These are phyloP conservation scores for Solanum phureja DNA, from an alignment of 257 asterid species.

Conservation along the genomic window DNA sequence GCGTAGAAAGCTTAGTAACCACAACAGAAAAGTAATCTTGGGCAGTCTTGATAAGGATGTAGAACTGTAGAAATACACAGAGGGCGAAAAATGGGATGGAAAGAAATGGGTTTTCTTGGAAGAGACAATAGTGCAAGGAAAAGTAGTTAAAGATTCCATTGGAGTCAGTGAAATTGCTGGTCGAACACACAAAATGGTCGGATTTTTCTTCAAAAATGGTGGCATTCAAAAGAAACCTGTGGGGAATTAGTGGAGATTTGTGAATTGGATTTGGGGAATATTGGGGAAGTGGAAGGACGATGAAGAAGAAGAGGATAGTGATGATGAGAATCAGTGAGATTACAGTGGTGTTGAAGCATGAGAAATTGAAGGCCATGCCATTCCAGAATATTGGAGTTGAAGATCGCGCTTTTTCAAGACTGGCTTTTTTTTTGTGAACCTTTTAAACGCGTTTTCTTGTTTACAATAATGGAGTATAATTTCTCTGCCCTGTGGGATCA, in stretches of 20 bases:
- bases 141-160: conserved; percentile 61
- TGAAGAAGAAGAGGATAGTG: conserved; percentile 40
- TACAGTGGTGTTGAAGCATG: conserved; percentile 21
- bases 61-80: conserved; percentile 59
- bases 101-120: conserved; percentile 27
- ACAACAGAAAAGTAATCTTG: conserved; percentile 80
- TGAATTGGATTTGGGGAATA: conserved; percentile 8
- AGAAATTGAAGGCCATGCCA: conserved; percentile 74
- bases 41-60: conserved; percentile 79
- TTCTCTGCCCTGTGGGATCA: neutral
- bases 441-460: neutral
- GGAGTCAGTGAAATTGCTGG: conserved; percentile 20
- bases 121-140: conserved; percentile 51
- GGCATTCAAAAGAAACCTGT: conserved; percentile 19
- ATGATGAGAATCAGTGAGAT: conserved; percentile 33
- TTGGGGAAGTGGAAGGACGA: conserved; percentile 11
- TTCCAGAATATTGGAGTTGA: conserved; percentile 6
- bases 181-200: conserved; percentile 23
- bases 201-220: neutral
- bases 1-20: conserved; percentile 66
- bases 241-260: neutral
- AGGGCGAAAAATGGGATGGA: conserved; percentile 60
- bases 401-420: neutral
- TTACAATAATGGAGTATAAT: neutral
- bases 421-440: neutral